A percentile compares a stretch with the other conserved stretches of the same genome.
Evolutionary conservation across 257 asterid species (phyloP).

Genomic region (Coffea eugenioides): DNA sequence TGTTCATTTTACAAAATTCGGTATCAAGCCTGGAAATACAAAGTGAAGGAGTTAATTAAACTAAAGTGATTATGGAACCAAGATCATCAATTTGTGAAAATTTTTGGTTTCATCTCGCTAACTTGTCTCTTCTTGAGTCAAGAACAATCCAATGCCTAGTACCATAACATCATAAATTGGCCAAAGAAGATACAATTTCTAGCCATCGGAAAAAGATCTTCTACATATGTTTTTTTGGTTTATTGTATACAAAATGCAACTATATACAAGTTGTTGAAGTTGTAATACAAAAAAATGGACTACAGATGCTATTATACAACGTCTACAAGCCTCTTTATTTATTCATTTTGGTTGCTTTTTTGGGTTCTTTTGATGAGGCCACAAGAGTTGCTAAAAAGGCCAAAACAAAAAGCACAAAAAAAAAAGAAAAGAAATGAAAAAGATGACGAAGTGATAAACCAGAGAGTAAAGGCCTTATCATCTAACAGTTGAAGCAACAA

Average conservation of each 20-base stretch:
- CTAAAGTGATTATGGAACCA: not conserved
- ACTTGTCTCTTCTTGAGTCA: not conserved
- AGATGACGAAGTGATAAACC: not conserved
- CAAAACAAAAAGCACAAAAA: not conserved
- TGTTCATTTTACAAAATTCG: not conserved
- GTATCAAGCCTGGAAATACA: not conserved
- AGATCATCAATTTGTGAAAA: not conserved
- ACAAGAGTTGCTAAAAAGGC: not conserved
- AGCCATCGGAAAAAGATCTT: not conserved
- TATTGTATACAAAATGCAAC: not conserved
- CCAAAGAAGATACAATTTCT: not conserved
- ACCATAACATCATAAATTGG: not conserved
- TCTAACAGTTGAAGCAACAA: slow-evolving; percentile 56
- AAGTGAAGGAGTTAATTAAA: not conserved
- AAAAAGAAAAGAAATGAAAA: not conserved
- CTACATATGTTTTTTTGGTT: slow-evolving; percentile 2
- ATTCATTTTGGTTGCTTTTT: not conserved
- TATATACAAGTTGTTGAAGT: slow-evolving; percentile 2
- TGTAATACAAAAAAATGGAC: not conserved
- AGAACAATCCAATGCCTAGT: not conserved
- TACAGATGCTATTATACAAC: not conserved
- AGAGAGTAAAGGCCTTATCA: not conserved
- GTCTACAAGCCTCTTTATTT: not conserved
- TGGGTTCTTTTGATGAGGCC: not conserved
- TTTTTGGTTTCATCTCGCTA: not conserved